A percentile compares a stretch with the other conserved stretches of the same genome.
Evolutionary conservation across 495 filamentous ascomycete genomes (phyloP).

Genomic region (Wilcoxina mikolae): DNA sequence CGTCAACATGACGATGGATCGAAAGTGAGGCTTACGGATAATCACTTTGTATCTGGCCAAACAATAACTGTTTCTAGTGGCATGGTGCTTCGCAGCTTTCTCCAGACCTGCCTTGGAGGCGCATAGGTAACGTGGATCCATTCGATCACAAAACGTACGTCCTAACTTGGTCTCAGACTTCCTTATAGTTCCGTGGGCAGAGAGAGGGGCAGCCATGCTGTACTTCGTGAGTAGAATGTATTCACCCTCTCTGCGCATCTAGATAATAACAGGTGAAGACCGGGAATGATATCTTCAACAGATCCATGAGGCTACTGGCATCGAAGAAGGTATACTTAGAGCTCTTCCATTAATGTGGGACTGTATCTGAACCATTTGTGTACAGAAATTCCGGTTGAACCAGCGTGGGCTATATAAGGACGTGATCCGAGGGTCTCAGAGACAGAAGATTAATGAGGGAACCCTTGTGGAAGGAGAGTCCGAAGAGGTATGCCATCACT

Average conservation of each 20-base stretch:
- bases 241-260: neutral
- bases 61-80: constrained; percentile 36
- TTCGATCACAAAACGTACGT: neutral
- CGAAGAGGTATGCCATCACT: constrained; percentile 42
- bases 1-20: constrained; percentile 37
- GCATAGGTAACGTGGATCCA: constrained; percentile 10
- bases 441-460: constrained; percentile 55
- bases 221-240: constrained; percentile 45
- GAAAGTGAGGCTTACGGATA: constrained; percentile 31
- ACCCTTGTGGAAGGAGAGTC: constrained; percentile 58
- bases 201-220: constrained; percentile 77
- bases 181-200: constrained; percentile 62
- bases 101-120: constrained; percentile 31
- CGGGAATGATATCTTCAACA: constrained; percentile 92
- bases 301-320: constrained; percentile 69
- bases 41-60: neutral
- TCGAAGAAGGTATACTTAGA: constrained; percentile 43
- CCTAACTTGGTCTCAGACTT: constrained; percentile 42
- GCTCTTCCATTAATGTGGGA: neutral
- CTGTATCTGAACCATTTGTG: neutral
- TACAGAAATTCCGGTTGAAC: constrained; percentile 59
- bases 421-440: constrained; percentile 46
- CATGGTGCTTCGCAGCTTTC: constrained; percentile 63
- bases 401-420: constrained; percentile 69
- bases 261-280: constrained; percentile 32